Conservation (phyloP, 2,329 filamentous ascomycete genomes). For the Metarhizium rileyi region DNA sequence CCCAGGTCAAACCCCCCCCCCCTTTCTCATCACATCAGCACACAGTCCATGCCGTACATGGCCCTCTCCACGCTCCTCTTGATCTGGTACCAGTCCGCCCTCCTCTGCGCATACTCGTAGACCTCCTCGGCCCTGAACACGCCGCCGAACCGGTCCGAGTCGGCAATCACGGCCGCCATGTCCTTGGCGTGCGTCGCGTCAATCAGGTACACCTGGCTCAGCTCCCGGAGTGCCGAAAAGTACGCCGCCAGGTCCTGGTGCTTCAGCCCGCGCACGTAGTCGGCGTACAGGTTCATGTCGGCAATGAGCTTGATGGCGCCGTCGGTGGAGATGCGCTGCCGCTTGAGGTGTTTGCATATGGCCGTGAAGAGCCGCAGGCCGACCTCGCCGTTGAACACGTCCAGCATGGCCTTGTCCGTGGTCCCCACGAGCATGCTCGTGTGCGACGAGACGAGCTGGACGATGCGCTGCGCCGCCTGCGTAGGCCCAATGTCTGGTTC, state of each 20-base stretch:
- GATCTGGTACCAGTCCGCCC: constrained; percentile 92
- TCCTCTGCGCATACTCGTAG: constrained; percentile 88
- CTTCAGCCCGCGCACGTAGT: constrained; percentile 69
- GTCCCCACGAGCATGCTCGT: constrained; percentile 89
- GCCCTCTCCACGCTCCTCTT: constrained; percentile 83
- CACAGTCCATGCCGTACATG: constrained; percentile 93
- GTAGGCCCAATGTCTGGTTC: constrained; percentile 56
- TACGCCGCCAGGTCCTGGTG: constrained; percentile 82
- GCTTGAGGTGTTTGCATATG: constrained; percentile 94
- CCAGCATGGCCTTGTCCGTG: constrained; percentile 95
- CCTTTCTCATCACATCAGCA: constrained; percentile 57
- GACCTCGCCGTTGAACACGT: constrained; percentile 97
- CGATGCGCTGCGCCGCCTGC: constrained; percentile 66
- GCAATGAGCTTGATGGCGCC: constrained; percentile 89
- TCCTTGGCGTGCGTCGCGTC: constrained; percentile 79
- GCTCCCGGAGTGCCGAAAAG: constrained; percentile 82
- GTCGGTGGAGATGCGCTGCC: constrained; percentile 81
- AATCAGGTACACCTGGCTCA: constrained; percentile 93
- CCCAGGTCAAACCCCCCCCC: too few relatives aligned
- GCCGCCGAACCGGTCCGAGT: constrained; percentile 79
- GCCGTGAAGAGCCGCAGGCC: constrained; percentile 84
- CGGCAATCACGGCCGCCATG: constrained; percentile 89
- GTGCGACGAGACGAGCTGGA: constrained; percentile 78
- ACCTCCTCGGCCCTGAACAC: constrained; percentile 95
- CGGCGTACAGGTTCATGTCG: constrained; percentile 90